phyloP scores from a whole-genome alignment of 148 eudicot species.

The Vaccinium macrocarpon region DNA sequence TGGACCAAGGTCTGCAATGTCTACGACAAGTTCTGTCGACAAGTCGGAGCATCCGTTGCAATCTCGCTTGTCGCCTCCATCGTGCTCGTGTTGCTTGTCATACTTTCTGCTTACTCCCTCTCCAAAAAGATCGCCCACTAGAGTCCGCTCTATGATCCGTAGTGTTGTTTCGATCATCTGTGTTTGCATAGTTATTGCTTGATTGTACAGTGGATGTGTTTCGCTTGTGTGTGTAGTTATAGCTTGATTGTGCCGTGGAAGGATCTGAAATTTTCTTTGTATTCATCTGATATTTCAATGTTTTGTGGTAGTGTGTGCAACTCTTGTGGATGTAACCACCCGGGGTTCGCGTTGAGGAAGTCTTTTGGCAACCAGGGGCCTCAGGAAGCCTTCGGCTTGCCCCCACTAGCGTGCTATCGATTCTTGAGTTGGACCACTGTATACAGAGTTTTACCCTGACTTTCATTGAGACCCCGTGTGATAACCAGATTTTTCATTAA shows the following conservation, averaged over 20 bases:
- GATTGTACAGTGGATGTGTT: background rate
- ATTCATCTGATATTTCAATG: background rate
- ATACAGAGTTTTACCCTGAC: background rate
- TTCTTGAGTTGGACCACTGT: background rate
- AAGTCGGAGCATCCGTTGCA: conserved; percentile 37
- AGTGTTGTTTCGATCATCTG: background rate
- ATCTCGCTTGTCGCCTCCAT: conserved; percentile 50
- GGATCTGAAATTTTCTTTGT: background rate
- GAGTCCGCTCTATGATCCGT: background rate
- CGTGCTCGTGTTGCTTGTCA: conserved; percentile 50
- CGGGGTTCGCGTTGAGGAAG: background rate
- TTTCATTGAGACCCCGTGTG: background rate
- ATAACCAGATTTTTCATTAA: no score
- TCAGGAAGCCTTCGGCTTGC: background rate
- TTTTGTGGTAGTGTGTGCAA: background rate
- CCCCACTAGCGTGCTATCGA: background rate
- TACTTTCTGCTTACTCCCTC: conserved; percentile 45
- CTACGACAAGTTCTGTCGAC: conserved; percentile 40
- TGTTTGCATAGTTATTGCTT: background rate
- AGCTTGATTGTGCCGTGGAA: background rate
- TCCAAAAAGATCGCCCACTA: conserved; percentile 45
- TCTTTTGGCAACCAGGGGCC: background rate
- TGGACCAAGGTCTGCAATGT: conserved; percentile 56
- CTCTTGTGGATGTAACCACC: background rate
- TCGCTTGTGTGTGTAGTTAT: background rate